A percentile compares a stretch with the other conserved stretches of the same genome.
phyloP scores from a whole-genome alignment of 345 rosid species.

The Salix koriyanagi region DNA sequence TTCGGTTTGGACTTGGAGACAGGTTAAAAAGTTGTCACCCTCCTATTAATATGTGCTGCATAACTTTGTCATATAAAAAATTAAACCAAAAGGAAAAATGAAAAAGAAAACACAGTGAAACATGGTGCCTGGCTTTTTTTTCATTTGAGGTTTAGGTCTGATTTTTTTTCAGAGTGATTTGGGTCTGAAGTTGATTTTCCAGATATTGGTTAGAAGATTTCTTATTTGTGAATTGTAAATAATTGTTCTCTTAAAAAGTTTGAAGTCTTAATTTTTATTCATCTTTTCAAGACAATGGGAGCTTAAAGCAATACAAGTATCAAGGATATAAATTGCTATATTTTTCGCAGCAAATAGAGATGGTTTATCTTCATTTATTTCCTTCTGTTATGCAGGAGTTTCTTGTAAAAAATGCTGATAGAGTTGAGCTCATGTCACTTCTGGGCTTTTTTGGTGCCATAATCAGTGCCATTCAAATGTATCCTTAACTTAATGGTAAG shows the following conservation, averaged over 20 bases:
- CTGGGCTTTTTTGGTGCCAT: slow-evolving; percentile 80
- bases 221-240: neutral
- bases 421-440: slow-evolving; percentile 74
- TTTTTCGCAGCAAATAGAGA: neutral
- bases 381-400: slow-evolving; percentile 23
- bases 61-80: neutral
- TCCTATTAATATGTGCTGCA: neutral
- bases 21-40: neutral
- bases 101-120: neutral
- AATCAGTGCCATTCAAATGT: slow-evolving; percentile 82
- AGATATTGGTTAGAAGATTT: neutral
- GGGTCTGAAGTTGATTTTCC: neutral
- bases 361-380: neutral
- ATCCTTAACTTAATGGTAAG: slow-evolving; percentile 42
- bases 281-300: neutral
- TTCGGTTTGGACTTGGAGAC: neutral
- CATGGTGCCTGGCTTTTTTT: neutral
- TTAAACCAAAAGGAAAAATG: neutral
- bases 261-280: neutral
- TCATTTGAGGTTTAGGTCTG: no score
- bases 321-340: neutral
- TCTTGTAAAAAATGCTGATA: slow-evolving; percentile 74
- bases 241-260: neutral
- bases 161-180: neutral
- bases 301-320: neutral